A percentile compares a stretch with the other conserved stretches of the same genome.
phyloP scores from a whole-genome alignment of 441 rosid species.

The Codiaeum variegatum region DNA sequence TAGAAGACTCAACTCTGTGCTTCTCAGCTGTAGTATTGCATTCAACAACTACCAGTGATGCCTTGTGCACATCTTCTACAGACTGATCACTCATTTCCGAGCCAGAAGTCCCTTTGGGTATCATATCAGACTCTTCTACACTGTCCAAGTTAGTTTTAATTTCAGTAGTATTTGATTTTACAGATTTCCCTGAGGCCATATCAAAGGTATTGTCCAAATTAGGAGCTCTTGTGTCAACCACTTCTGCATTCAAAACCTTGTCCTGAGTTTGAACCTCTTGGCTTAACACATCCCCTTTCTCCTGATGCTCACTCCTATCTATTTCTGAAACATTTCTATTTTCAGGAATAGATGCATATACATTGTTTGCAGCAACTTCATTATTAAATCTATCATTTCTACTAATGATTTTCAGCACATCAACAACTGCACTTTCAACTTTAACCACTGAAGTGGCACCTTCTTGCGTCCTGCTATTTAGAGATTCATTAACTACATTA shows the following conservation, averaged over 20 bases:
- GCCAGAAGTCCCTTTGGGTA: constrained; percentile 33
- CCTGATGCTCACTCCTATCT: constrained; percentile 19
- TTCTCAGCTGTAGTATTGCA: constrained; percentile 24
- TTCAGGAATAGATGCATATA: constrained; percentile 28
- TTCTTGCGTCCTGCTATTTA: constrained; percentile 33
- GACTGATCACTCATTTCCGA: constrained; percentile 23
- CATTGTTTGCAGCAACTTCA: constrained; percentile 30
- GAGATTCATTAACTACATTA: constrained; percentile 29
- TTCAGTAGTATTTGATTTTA: constrained; percentile 31
- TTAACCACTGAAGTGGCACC: constrained; percentile 38
- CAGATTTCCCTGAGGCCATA: constrained; percentile 26
- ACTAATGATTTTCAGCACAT: constrained; percentile 24
- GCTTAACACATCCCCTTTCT: constrained; percentile 19
- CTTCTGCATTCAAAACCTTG: constrained; percentile 27
- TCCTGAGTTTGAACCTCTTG: constrained; percentile 24
- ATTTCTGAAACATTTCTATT: constrained; percentile 27
- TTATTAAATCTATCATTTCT: constrained; percentile 30
- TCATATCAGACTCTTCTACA: constrained; percentile 31
- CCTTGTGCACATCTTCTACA: constrained; percentile 19
- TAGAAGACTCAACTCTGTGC: constrained; percentile 28
- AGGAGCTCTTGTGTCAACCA: constrained; percentile 26
- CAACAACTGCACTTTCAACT: constrained; percentile 25
- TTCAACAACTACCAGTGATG: constrained; percentile 20
- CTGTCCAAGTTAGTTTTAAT: constrained; percentile 20
- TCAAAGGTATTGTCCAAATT: constrained; percentile 24